A percentile compares a stretch with the other conserved stretches of the same genome.
Conservation (phyloP, 1,284 basidiomycete species). For the Pseudozyma tsukubaensis region DNA sequence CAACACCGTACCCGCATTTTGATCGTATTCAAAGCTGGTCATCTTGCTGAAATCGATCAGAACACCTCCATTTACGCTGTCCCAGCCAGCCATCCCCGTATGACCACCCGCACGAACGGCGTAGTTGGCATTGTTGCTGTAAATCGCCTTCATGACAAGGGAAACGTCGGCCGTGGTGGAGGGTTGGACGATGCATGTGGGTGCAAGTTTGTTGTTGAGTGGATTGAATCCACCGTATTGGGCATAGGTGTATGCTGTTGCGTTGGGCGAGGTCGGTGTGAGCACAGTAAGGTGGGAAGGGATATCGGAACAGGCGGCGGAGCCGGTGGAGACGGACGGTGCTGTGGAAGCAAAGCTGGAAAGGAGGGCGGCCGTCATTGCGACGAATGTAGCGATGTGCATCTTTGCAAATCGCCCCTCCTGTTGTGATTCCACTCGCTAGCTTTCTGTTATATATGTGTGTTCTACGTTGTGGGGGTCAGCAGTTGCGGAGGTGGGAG, state of each 20-base stretch:
- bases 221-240: slow-evolving; percentile 23
- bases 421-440: too few relatives aligned
- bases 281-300: neutral
- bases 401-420: too few relatives aligned
- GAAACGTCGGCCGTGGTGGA: slow-evolving; percentile 8
- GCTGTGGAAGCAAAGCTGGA: slow-evolving; percentile 1
- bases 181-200: slow-evolving; percentile 38
- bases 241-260: slow-evolving; percentile 12
- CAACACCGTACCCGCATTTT: neutral
- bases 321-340: neutral
- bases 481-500: too few relatives aligned
- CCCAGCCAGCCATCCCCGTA: slow-evolving; percentile 46
- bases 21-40: slow-evolving; percentile 28
- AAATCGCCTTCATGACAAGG: slow-evolving; percentile 16
- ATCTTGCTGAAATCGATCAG: slow-evolving; percentile 41
- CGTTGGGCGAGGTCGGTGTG: slow-evolving; percentile 9
- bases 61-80: slow-evolving; percentile 30
- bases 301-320: slow-evolving; percentile 7
- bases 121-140: slow-evolving; percentile 20
- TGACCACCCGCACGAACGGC: slow-evolving; percentile 55
- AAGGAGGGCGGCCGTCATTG: neutral
- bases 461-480: too few relatives aligned
- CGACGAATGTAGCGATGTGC: neutral
- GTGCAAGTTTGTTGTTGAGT: slow-evolving; percentile 31
- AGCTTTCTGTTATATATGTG: too few relatives aligned